phyloP scores from a whole-genome alignment of 2,329 filamentous ascomycete species.

The Fusarium odoratissimum region DNA sequence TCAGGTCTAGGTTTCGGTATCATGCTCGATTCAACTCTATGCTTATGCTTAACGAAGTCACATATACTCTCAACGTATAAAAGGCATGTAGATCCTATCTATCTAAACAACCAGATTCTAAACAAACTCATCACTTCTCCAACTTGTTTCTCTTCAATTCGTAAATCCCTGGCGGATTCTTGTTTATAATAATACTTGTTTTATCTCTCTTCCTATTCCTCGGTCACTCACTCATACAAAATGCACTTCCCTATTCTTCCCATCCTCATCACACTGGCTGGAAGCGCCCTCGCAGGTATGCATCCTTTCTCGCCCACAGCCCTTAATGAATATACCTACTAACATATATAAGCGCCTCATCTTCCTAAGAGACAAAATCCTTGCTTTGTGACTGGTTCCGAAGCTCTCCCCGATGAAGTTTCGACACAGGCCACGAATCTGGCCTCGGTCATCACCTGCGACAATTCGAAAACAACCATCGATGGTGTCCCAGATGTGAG shows the following conservation, averaged over 20 bases:
- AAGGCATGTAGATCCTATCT: conserved; percentile 4
- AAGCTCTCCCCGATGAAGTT: conserved; percentile 63
- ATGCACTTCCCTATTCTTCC: conserved; percentile 37
- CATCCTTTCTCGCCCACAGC: not conserved
- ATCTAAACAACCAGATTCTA: not conserved
- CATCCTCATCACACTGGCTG: conserved; percentile 29
- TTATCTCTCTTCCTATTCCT: not conserved
- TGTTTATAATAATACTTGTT: not conserved
- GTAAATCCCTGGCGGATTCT: conserved; percentile 15
- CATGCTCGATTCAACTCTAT: conserved; percentile 12
- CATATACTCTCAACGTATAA: conserved; percentile 27
- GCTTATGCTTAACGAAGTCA: conserved; percentile 14
- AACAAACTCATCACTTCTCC: not conserved
- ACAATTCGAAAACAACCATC: conserved; percentile 59
- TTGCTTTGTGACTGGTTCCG: conserved; percentile 67
- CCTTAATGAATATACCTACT: not conserved
- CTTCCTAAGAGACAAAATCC: conserved; percentile 49
- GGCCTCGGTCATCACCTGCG: conserved; percentile 61
- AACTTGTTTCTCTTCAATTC: conserved; percentile 11
- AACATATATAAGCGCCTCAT: conserved; percentile 27
- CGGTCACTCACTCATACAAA: not conserved
- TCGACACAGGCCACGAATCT: conserved; percentile 56
- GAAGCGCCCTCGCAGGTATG: conserved; percentile 37
- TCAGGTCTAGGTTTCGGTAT: not conserved
- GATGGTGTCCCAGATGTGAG: conserved; percentile 67